These are phyloP conservation scores for Chlamydomonas incerta DNA, from an alignment of 139 green algal genomes.

Conservation along the genomic window DNA sequence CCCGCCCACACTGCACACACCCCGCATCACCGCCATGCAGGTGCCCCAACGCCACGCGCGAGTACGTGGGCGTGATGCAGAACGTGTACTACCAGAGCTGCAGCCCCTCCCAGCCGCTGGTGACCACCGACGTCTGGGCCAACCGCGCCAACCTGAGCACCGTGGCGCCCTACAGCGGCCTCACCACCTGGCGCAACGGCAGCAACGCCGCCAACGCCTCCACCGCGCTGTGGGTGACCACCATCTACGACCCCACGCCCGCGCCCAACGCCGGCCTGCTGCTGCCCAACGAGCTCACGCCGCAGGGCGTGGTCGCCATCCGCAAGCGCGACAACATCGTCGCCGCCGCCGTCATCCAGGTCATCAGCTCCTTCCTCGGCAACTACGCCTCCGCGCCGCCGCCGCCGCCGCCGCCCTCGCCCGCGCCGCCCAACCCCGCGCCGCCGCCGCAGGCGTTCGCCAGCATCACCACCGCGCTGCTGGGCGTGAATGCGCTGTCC, in stretches of 20 bases:
- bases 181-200: not conserved
- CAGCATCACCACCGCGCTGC: not conserved
- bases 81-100: slow-evolving; percentile 26
- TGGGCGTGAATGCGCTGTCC: slow-evolving; percentile 1
- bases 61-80: not conserved
- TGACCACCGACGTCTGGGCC: slow-evolving; percentile 8
- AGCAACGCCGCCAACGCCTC: not conserved
- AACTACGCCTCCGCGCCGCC: not conserved
- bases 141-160: not conserved
- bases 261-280: too few relatives aligned
- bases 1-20: too few relatives aligned
- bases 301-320: not conserved
- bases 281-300: not conserved
- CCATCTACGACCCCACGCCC: too few relatives aligned
- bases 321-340: slow-evolving; percentile 34
- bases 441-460: slow-evolving; percentile 5
- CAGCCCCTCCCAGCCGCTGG: not conserved
- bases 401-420: slow-evolving; percentile 16
- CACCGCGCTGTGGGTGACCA: too few relatives aligned
- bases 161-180: not conserved
- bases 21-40: too few relatives aligned
- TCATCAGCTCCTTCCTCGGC: not conserved
- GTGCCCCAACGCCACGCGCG: too few relatives aligned
- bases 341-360: not conserved
- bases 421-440: not conserved